Percentiles rank a stretch among this genome's conserved stretches.
Evolutionary conservation across 495 filamentous ascomycete genomes (phyloP).

Genomic region (Melanomma pulvis-pyrius): DNA sequence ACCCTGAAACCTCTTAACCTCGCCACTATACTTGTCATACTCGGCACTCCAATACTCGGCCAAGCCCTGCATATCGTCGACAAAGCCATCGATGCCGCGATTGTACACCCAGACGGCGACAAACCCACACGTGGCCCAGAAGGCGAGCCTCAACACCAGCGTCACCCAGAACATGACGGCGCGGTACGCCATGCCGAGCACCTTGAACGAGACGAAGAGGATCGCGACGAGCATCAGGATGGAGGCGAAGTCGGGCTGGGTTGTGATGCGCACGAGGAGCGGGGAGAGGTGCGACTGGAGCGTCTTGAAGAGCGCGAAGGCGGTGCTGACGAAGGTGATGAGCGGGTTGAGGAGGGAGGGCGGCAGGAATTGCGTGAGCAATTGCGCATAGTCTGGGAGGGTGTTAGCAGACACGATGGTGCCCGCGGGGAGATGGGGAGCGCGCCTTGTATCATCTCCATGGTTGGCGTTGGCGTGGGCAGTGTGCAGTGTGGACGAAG

Average conservation of each 20-base stretch:
- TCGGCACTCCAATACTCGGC: slow-evolving; percentile 56
- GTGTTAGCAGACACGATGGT: not conserved
- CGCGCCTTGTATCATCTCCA: slow-evolving; percentile 29
- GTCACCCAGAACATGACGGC: slow-evolving; percentile 74
- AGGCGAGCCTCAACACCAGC: slow-evolving; percentile 58
- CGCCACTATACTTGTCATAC: slow-evolving; percentile 40
- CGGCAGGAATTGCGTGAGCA: slow-evolving; percentile 11
- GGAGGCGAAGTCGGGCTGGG: slow-evolving; percentile 63
- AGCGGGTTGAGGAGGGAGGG: slow-evolving; percentile 19
- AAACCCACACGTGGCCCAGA: slow-evolving; percentile 60
- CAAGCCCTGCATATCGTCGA: slow-evolving; percentile 61
- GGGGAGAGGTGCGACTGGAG: slow-evolving; percentile 15
- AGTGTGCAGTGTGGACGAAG: no score
- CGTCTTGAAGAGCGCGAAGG: slow-evolving; percentile 8
- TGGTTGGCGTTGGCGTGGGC: slow-evolving; percentile 1
- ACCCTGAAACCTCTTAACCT: slow-evolving; percentile 19
- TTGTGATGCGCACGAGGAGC: slow-evolving; percentile 47
- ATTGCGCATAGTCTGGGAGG: slow-evolving; percentile 14
- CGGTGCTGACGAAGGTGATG: slow-evolving; percentile 14
- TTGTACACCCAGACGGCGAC: slow-evolving; percentile 61
- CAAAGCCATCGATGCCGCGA: slow-evolving; percentile 63
- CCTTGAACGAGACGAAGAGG: slow-evolving; percentile 64
- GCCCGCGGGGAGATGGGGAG: not conserved
- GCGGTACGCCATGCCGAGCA: slow-evolving; percentile 68
- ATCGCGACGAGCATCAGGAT: slow-evolving; percentile 58